Evolutionary conservation across 2,329 filamentous ascomycete species (phyloP).

Genomic region (Clathrospora elynae): DNA sequence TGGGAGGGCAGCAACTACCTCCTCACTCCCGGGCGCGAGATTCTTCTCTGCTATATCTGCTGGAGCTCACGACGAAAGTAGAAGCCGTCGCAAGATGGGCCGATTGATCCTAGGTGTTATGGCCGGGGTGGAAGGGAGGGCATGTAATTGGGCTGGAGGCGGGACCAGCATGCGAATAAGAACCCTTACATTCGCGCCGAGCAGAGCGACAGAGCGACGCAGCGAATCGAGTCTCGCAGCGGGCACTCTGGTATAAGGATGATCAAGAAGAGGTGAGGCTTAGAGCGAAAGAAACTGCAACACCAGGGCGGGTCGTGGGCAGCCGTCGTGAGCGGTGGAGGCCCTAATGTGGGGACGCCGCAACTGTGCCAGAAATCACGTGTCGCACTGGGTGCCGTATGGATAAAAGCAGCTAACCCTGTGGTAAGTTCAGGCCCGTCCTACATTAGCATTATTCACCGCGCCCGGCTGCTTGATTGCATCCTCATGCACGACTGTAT

Average conservation of each 20-base stretch:
- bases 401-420: slow-evolving; percentile 22
- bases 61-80: slow-evolving; percentile 20
- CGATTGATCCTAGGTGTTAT: slow-evolving; percentile 33
- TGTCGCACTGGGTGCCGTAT: slow-evolving; percentile 15
- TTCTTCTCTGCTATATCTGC: slow-evolving; percentile 31
- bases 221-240: slow-evolving; percentile 38
- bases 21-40: slow-evolving; percentile 19
- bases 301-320: slow-evolving; percentile 25
- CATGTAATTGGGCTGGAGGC: slow-evolving; percentile 44
- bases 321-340: slow-evolving; percentile 27
- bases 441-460: slow-evolving; percentile 15
- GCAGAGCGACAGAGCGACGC: slow-evolving; percentile 20
- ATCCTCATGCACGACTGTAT: slow-evolving; percentile 17
- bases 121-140: slow-evolving; percentile 34
- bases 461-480: slow-evolving; percentile 17
- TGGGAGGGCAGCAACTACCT: slow-evolving; percentile 17
- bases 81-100: slow-evolving; percentile 21
- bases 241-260: slow-evolving; percentile 17
- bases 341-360: slow-evolving; percentile 23
- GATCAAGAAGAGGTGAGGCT: slow-evolving; percentile 15
- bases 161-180: slow-evolving; percentile 42
- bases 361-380: slow-evolving; percentile 18
- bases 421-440: slow-evolving; percentile 18
- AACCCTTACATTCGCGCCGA: slow-evolving; percentile 42
- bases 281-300: slow-evolving; percentile 26